Evolutionary conservation across 1,139 yeast genomes (phyloP).

Genomic region (Geotrichum carabidarum): DNA sequence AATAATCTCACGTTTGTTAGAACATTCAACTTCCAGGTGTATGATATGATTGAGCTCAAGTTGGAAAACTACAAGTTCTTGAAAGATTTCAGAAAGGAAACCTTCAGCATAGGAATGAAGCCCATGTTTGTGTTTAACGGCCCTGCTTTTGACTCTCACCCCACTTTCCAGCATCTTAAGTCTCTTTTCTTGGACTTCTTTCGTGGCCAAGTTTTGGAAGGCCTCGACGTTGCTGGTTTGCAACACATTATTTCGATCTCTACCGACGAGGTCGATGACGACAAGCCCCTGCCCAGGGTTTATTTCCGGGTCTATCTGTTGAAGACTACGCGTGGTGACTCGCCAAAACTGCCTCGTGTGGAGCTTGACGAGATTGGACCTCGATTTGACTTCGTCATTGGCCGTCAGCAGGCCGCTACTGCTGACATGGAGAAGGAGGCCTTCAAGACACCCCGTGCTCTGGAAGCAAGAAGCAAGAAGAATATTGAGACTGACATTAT

Average conservation of each 20-base stretch:
- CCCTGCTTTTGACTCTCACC: conserved; percentile 83
- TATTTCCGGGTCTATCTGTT: conserved; percentile 87
- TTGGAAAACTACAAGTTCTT: conserved; percentile 66
- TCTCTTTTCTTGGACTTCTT: conserved; percentile 87
- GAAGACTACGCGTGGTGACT: conserved; percentile 67
- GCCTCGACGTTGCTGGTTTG: conserved; percentile 91
- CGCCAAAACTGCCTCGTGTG: conserved; percentile 87
- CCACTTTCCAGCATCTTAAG: conserved; percentile 78
- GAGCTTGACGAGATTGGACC: conserved; percentile 97
- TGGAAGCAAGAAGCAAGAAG: conserved; percentile 80
- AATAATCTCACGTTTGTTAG: conserved; percentile 83
- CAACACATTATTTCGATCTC: conserved; percentile 86
- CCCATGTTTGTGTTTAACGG: conserved; percentile 96
- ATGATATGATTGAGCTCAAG: conserved; percentile 89
- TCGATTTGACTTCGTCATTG: conserved; percentile 84
- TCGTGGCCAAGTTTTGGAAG: conserved; percentile 72
- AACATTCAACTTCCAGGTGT: conserved; percentile 82
- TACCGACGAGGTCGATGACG: conserved; percentile 68
- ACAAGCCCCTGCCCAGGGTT: conserved; percentile 64
- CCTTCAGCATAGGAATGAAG: conserved; percentile 83
- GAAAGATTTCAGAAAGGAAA: conserved; percentile 66
- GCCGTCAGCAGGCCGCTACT: conserved; percentile 77
- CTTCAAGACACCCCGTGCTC: conserved; percentile 69
- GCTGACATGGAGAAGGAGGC: conserved; percentile 94
- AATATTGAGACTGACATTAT: conserved; percentile 77